Base-by-base conservation (phyloP, 2,329 filamentous ascomycete species). In the Cladophialophora immunda region DNA sequence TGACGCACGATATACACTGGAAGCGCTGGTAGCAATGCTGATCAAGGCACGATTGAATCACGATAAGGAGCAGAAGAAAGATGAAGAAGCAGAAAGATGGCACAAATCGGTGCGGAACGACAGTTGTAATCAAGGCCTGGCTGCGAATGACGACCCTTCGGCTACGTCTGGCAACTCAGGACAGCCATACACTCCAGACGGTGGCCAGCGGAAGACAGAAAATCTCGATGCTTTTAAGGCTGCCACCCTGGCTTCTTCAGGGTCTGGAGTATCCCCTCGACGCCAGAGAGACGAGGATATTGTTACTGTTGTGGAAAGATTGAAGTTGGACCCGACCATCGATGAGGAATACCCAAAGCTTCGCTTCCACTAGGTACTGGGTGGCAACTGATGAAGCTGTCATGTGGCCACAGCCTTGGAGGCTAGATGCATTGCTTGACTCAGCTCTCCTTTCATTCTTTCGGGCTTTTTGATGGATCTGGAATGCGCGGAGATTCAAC, bases 1-100 rank as follows among this genome's bases (percentile, higher is more conserved):
- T 71, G 93, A 97, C 75, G 93, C 93, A 0, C 85, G 89, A 1
- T 95, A 91, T 76, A 94, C 92, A 0, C 79, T 97, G 69, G 88
- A 90, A 68, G 90, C 88, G 7, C 86, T 95, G 83, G 77, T 97
- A 6, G 86, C 81, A 4, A 85, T 92, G 67, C 84, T 83, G 41
- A 78, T 87, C 25, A 71, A 73, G 50, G 72, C 76, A 9, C 70
- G 75, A 47, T 52, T 75, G 29, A 57, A 71, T 32, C 69, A 72
- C 19, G 73, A 75, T 52, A 54, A 64, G 29, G 56, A 53, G n/a
- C 53, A 61, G 22, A 61, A 64, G 27, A 52, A 54, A 32, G 50
- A 55, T 2, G 22, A 29, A 19, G 32, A 58, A 8, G 27, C n/a
- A 29, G 32, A 41, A n/a, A 58, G 47, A 15, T 34, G 27, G 32